Percentiles rank a stretch among this genome's conserved stretches.
Conservation (phyloP, 257 asterid species). For the Plectranthus barbatus region DNA sequence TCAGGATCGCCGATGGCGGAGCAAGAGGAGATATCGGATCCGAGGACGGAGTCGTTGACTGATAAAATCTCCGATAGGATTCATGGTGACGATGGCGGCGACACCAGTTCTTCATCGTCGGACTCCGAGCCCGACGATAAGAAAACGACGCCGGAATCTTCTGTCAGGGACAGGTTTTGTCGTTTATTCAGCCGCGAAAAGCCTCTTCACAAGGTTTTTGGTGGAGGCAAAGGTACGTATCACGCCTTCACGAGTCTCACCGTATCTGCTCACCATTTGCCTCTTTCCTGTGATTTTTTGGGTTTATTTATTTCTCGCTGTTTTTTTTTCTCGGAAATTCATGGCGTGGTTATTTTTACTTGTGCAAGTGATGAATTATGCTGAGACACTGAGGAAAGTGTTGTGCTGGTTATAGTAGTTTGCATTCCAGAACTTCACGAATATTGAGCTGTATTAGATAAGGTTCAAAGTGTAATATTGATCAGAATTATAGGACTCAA, state of each 20-base stretch:
- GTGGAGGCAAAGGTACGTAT: conserved; percentile 82
- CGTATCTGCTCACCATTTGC: background rate
- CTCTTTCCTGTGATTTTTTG: background rate
- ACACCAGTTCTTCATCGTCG: conserved; percentile 35
- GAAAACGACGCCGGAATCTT: conserved; percentile 31
- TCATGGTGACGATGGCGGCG: conserved; percentile 34
- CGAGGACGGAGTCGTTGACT: conserved; percentile 51
- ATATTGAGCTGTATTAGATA: background rate
- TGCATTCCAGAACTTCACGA: background rate
- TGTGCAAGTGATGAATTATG: background rate
- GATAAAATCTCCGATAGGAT: conserved; percentile 55
- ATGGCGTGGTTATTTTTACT: background rate
- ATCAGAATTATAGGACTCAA: background rate
- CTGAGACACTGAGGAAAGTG: background rate
- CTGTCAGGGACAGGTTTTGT: conserved; percentile 40
- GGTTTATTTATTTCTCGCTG: background rate
- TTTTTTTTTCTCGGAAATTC: background rate
- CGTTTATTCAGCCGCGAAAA: conserved; percentile 60
- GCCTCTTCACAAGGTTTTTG: conserved; percentile 73
- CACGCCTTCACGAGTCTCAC: background rate
- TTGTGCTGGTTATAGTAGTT: background rate
- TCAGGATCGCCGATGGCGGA: conserved; percentile 52
- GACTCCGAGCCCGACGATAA: conserved; percentile 46
- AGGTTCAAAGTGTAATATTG: background rate
- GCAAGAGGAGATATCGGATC: conserved; percentile 60